Conservation (phyloP, 495 filamentous ascomycete genomes). For the Durotheca rogersii region DNA sequence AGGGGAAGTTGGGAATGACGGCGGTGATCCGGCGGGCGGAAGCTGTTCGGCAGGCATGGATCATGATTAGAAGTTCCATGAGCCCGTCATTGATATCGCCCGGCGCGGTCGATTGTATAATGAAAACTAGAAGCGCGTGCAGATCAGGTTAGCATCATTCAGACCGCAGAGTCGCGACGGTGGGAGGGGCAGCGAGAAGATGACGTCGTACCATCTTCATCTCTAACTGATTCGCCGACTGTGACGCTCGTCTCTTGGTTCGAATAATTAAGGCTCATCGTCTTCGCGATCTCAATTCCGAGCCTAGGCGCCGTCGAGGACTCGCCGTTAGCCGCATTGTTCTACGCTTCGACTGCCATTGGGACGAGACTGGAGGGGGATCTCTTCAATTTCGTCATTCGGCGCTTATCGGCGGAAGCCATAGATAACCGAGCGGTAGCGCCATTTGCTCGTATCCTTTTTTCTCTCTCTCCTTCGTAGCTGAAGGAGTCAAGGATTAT, state of each 20-base stretch:
- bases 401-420: slow-evolving; percentile 3
- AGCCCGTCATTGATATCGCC: slow-evolving; percentile 98
- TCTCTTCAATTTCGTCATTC: slow-evolving; percentile 22
- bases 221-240: slow-evolving; percentile 92
- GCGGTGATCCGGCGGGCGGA: slow-evolving; percentile 91
- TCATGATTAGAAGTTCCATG: slow-evolving; percentile 99
- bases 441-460: background rate
- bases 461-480: background rate
- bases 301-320: slow-evolving; percentile 56
- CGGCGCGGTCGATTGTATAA: slow-evolving; percentile 91
- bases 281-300: slow-evolving; percentile 90
- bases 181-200: slow-evolving; percentile 3
- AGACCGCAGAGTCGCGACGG: background rate
- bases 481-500: background rate
- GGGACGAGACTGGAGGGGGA: background rate
- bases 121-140: slow-evolving; percentile 64
- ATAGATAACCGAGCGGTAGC: slow-evolving; percentile 21
- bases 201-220: slow-evolving; percentile 76
- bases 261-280: slow-evolving; percentile 92
- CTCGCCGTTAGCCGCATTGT: slow-evolving; percentile 12
- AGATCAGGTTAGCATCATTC: slow-evolving; percentile 11
- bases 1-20: slow-evolving; percentile 94
- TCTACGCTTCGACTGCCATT: slow-evolving; percentile 7
- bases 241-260: slow-evolving; percentile 98
- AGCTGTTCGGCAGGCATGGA: slow-evolving; percentile 97